Conservation (phyloP, 495 filamentous ascomycete species). For the Neurospora pannonica region DNA sequence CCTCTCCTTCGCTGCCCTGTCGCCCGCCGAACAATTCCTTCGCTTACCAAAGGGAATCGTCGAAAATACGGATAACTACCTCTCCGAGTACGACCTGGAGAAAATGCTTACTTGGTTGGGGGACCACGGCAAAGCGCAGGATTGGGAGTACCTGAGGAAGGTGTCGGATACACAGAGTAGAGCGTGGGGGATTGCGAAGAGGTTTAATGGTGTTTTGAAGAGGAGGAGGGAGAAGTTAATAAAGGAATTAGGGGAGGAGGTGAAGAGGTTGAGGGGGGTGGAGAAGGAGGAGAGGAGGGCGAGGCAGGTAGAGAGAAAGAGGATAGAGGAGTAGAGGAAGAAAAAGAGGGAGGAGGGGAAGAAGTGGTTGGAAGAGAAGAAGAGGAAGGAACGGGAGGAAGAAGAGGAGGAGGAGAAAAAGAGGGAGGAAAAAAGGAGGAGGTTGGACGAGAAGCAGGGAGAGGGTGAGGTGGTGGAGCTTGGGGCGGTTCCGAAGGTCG, state of each 20-base stretch:
- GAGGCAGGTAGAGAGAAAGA: not conserved
- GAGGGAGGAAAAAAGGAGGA: not conserved
- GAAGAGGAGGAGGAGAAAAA: not conserved
- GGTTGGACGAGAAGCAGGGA: not conserved
- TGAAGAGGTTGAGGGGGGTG: not conserved
- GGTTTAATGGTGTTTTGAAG: not conserved
- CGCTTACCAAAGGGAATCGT: not conserved
- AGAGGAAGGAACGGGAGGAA: not conserved
- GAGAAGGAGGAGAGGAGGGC: not conserved
- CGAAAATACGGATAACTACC: not conserved
- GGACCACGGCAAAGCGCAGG: accelerated
- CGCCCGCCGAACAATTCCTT: not conserved
- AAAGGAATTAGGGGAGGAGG: not conserved
- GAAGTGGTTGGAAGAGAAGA: not conserved
- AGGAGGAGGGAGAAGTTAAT: not conserved
- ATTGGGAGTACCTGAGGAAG: accelerated
- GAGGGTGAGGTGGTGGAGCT: not conserved
- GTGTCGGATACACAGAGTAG: not conserved
- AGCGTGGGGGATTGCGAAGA: not conserved
- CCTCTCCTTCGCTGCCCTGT: not conserved
- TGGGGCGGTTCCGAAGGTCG: not conserved
- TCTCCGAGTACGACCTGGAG: accelerated
- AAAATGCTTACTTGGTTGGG: not conserved
- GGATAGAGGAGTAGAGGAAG: not conserved
- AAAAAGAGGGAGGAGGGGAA: not conserved